Evolutionary conservation across 2,329 filamentous ascomycete genomes (phyloP).

Genomic region (Curvularia lunata): DNA sequence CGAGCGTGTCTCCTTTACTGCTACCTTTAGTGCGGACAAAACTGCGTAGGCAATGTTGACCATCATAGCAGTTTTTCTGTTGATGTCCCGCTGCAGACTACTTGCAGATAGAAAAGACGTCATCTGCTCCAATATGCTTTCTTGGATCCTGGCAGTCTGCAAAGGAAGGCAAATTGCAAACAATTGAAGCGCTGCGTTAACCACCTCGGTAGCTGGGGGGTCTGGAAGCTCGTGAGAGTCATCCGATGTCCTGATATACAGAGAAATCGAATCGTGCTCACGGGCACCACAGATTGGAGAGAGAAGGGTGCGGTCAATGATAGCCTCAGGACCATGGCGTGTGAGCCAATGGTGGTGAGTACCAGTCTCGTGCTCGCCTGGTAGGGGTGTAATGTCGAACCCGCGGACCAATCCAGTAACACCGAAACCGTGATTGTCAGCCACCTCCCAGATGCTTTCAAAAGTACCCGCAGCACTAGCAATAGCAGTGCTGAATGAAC

Average conservation of each 20-base stretch:
- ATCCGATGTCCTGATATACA: conserved; percentile 69
- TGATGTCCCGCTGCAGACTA: conserved; percentile 81
- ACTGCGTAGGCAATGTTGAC: conserved; percentile 88
- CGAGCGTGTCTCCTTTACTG: conserved; percentile 78
- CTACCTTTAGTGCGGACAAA: conserved; percentile 79
- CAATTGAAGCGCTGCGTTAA: conserved; percentile 90
- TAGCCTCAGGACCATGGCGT: conserved; percentile 66
- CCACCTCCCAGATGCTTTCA: conserved; percentile 93
- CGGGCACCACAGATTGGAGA: conserved; percentile 79
- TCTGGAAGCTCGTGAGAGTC: conserved; percentile 65
- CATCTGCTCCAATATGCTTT: conserved; percentile 93
- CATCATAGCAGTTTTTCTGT: conserved; percentile 86
- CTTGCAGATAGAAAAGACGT: conserved; percentile 85
- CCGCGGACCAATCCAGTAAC: conserved; percentile 84
- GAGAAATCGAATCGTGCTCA: conserved; percentile 84
- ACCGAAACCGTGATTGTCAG: conserved; percentile 93
- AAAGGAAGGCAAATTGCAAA: conserved; percentile 91
- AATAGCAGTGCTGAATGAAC: conserved; percentile 86
- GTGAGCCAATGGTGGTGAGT: conserved; percentile 58
- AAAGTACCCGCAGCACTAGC: conserved; percentile 88
- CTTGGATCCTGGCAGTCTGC: conserved; percentile 89
- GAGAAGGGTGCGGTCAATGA: conserved; percentile 62
- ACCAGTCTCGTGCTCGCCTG: conserved; percentile 61
- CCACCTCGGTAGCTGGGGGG: conserved; percentile 88
- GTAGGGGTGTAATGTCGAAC: conserved; percentile 73